phyloP scores from a whole-genome alignment of 106 monocot genomes.

The Dendrobium catenatum region DNA sequence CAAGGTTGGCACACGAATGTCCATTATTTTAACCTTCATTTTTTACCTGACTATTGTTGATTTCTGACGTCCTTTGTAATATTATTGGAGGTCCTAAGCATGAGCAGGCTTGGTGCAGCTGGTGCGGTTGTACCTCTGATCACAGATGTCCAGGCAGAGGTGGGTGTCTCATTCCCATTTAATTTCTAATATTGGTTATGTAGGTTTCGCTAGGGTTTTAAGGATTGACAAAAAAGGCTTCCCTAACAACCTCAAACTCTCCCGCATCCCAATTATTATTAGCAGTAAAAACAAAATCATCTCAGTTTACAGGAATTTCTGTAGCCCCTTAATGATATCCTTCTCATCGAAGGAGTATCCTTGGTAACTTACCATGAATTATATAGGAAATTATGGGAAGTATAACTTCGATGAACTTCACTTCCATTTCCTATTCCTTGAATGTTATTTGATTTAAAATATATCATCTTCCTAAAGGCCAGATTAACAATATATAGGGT shows the following conservation, averaged over 20 bases:
- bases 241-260: not conserved
- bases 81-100: slow-evolving; percentile 65
- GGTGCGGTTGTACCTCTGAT: slow-evolving; percentile 56
- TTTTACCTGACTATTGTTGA: not conserved
- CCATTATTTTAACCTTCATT: not conserved
- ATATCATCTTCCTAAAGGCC: not conserved
- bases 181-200: not conserved
- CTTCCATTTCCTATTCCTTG: not conserved
- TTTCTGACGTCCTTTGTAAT: slow-evolving; percentile 4
- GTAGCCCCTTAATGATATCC: not conserved
- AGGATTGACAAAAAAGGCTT: not conserved
- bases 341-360: not conserved
- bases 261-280: not conserved
- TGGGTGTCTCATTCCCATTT: slow-evolving; percentile 2
- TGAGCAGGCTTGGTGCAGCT: slow-evolving; percentile 74
- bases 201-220: too few relatives aligned
- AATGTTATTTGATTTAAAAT: not conserved
- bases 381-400: not conserved
- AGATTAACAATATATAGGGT: not conserved
- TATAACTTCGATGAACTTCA: not conserved
- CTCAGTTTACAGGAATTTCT: not conserved
- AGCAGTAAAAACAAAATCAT: too few relatives aligned
- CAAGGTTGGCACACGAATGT: slow-evolving; percentile 37
- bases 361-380: not conserved
- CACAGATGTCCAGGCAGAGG: slow-evolving; percentile 60